Percentiles rank a stretch among this genome's conserved stretches.
These are phyloP conservation scores for Piloderma croceum DNA, from an alignment of 768 basidiomycete species.

Conservation along the genomic window DNA sequence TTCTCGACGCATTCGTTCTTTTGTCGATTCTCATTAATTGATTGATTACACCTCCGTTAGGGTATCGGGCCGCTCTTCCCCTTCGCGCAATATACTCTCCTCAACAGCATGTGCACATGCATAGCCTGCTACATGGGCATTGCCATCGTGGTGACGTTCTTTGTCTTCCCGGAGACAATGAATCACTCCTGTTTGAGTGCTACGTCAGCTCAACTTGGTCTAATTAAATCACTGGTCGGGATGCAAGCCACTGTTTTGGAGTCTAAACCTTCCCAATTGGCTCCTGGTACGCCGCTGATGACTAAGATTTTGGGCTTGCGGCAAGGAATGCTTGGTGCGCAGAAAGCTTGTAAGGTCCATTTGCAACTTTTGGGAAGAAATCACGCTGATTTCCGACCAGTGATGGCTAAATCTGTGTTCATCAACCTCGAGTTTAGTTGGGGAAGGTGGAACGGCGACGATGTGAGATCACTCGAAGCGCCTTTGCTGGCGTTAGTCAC, in stretches of 20 bases:
- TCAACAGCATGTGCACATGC: slow-evolving; percentile 39
- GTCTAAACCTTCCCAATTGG: slow-evolving; percentile 15
- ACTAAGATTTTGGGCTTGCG: slow-evolving; percentile 16
- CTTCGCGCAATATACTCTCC: slow-evolving; percentile 36
- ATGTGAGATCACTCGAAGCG: slow-evolving; percentile 31
- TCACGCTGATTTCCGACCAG: slow-evolving; percentile 15
- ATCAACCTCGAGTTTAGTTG: slow-evolving; percentile 39
- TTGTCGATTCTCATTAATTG: too few species aligned
- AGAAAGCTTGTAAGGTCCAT: slow-evolving; percentile 24
- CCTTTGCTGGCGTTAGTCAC: slow-evolving; percentile 30
- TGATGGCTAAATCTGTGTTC: slow-evolving; percentile 28
- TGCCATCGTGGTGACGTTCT: slow-evolving; percentile 35
- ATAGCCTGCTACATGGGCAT: slow-evolving; percentile 44
- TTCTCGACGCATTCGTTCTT: slow-evolving; percentile 12
- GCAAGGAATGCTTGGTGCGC: slow-evolving; percentile 16
- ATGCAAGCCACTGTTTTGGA: slow-evolving; percentile 27
- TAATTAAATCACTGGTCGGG: slow-evolving; percentile 23
- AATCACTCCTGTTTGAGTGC: slow-evolving; percentile 34
- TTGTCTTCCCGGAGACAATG: slow-evolving; percentile 51
- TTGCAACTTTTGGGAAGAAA: neutral
- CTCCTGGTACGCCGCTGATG: slow-evolving; percentile 14
- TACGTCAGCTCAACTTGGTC: slow-evolving; percentile 24
- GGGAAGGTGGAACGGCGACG: slow-evolving; percentile 42
- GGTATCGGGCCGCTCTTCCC: slow-evolving; percentile 48
- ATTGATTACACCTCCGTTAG: too few species aligned